Evolutionary conservation across 768 basidiomycete species (phyloP).

Genomic region (Pisolithus sp.): DNA sequence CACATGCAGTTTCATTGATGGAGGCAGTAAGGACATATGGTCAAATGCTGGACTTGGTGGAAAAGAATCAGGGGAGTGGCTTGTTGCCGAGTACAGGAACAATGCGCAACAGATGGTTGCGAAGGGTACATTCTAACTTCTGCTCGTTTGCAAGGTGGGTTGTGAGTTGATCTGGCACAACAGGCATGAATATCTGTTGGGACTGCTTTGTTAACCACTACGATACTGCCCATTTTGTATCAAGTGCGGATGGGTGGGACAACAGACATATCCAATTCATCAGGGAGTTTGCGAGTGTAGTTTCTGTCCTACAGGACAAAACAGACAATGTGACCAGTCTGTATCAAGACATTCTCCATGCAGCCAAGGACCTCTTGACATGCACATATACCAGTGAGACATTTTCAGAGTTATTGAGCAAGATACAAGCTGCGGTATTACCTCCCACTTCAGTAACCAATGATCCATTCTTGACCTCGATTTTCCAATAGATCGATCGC

Average conservation of each 20-base stretch:
- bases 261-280: too few relatives aligned
- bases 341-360: conserved; percentile 77
- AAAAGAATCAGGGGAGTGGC: too few relatives aligned
- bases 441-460: neutral
- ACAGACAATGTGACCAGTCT: conserved; percentile 87
- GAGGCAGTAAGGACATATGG: conserved; percentile 98
- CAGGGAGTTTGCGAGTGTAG: too few relatives aligned
- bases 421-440: conserved; percentile 78
- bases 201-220: too few relatives aligned
- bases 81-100: conserved; percentile 88
- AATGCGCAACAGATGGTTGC: conserved; percentile 90
- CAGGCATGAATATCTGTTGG: too few relatives aligned
- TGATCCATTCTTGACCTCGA: neutral
- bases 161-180: too few relatives aligned
- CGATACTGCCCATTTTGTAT: too few relatives aligned
- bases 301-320: too few relatives aligned
- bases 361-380: conserved; percentile 81
- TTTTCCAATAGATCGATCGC: conserved; percentile 64
- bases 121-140: conserved; percentile 55
- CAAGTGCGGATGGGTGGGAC: too few relatives aligned
- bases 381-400: conserved; percentile 82
- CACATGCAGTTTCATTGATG: conserved; percentile 96
- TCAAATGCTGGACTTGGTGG: conserved; percentile 89
- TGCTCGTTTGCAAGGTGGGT: neutral
- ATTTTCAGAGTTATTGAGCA: conserved; percentile 70